Percentiles rank a stretch among this genome's conserved stretches.
Conservation (phyloP, 306 rosid genomes). For the Pyrus betulifolia region DNA sequence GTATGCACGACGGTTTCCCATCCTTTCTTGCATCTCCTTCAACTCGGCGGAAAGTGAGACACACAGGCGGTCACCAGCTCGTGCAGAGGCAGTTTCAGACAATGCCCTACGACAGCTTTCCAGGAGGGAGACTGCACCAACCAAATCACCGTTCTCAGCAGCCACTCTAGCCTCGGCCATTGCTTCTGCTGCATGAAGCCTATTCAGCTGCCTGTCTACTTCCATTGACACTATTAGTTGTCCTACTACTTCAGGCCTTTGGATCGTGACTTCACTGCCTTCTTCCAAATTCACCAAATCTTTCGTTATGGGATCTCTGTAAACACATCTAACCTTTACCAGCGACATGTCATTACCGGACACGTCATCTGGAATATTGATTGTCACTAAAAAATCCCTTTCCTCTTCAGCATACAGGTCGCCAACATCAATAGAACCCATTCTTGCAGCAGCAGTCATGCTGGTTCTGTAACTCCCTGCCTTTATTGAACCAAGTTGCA, state of each 20-base stretch:
- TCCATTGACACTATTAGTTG: constrained; percentile 46
- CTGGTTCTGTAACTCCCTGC: constrained; percentile 72
- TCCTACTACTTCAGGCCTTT: constrained; percentile 49
- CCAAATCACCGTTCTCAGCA: constrained; percentile 63
- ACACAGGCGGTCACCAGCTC: constrained; percentile 57
- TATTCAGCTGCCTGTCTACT: constrained; percentile 81
- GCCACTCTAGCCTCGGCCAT: constrained; percentile 71
- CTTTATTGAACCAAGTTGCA: constrained; percentile 53
- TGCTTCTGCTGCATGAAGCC: constrained; percentile 60
- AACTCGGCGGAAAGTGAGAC: constrained; percentile 59
- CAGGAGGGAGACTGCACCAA: constrained; percentile 61
- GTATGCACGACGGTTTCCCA: constrained; percentile 64
- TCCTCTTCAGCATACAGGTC: constrained; percentile 92
- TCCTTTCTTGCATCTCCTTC: constrained; percentile 91
- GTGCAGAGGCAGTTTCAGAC: constrained; percentile 56
- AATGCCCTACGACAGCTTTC: constrained; percentile 44
- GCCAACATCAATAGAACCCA: constrained; percentile 63
- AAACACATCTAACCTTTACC: constrained; percentile 46
- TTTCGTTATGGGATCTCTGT: constrained; percentile 59
- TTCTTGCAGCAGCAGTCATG: constrained; percentile 40
- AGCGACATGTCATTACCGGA: constrained; percentile 50
- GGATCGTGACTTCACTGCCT: constrained; percentile 54
- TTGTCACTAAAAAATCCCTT: constrained; percentile 68
- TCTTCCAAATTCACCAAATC: constrained; percentile 44
- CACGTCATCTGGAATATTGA: constrained; percentile 61